These are phyloP conservation scores for Elsinoe necatrix DNA, from an alignment of 2,329 filamentous ascomycete species.

Conservation along the genomic window DNA sequence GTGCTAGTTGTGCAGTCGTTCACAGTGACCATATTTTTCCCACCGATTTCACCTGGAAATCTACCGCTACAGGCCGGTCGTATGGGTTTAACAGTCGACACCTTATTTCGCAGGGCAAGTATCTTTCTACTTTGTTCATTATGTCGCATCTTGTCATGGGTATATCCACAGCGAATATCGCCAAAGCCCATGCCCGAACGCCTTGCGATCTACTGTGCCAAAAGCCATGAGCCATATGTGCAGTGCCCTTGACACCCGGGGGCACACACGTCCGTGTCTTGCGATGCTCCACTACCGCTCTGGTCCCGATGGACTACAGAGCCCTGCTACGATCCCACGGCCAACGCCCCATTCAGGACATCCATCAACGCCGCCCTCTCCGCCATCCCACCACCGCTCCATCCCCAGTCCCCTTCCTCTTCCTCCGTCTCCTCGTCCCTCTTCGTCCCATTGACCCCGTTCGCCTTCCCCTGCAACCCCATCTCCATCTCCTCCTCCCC, in stretches of 20 bases:
- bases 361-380: conserved; percentile 10
- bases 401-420: conserved; percentile 13
- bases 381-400: background rate
- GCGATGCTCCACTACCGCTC: too few species aligned
- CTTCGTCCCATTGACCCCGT: conserved; percentile 13
- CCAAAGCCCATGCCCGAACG: background rate
- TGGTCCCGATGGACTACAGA: background rate
- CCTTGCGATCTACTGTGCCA: background rate
- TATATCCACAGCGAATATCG: background rate
- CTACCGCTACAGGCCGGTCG: too few species aligned
- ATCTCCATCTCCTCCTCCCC: conserved; percentile 18
- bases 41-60: too few species aligned
- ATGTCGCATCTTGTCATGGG: background rate
- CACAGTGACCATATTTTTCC: too few species aligned
- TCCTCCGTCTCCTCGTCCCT: conserved; percentile 3
- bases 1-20: background rate
- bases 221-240: background rate
- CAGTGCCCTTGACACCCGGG: background rate
- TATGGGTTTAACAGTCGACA: too few species aligned
- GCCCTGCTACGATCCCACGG: conserved; percentile 2
- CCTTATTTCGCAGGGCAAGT: background rate
- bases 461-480: conserved; percentile 9
- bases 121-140: background rate
- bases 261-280: too few species aligned
- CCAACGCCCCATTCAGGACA: conserved; percentile 13